Percentiles rank a stretch among this genome's conserved stretches.
Conservation (phyloP, 768 basidiomycete genomes). For the Suillus subaureus region DNA sequence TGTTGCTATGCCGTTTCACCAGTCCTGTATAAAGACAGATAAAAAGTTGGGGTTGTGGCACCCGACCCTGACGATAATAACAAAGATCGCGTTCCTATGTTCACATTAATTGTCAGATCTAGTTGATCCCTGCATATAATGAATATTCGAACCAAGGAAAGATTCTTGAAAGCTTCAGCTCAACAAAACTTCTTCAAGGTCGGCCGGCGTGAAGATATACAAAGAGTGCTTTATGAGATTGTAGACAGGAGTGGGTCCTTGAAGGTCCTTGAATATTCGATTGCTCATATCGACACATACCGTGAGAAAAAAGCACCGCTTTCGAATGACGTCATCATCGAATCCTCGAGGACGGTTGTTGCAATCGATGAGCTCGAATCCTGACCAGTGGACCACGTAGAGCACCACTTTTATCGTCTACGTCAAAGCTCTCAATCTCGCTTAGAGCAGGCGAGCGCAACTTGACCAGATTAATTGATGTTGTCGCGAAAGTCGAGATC, state of each 20-base stretch:
- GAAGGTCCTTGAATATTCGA: neutral
- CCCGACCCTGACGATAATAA: neutral
- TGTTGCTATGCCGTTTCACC: neutral
- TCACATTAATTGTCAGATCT: neutral
- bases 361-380: too few species aligned
- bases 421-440: too few species aligned
- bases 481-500: too few species aligned
- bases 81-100: neutral
- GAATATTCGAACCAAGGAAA: neutral
- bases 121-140: neutral
- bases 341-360: too few species aligned
- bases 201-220: neutral
- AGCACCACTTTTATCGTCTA: too few species aligned
- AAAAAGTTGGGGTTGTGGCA: neutral
- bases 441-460: neutral
- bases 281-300: neutral
- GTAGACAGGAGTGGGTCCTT: constrained; percentile 4
- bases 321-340: neutral
- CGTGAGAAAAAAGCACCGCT: neutral
- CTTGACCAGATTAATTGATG: neutral
- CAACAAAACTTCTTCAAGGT: neutral
- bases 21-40: constrained; percentile 1
- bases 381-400: too few species aligned
- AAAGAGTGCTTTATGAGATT: neutral
- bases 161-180: neutral